phyloP scores from a whole-genome alignment of 768 basidiomycete species.

The Tephrocybe sp. region DNA sequence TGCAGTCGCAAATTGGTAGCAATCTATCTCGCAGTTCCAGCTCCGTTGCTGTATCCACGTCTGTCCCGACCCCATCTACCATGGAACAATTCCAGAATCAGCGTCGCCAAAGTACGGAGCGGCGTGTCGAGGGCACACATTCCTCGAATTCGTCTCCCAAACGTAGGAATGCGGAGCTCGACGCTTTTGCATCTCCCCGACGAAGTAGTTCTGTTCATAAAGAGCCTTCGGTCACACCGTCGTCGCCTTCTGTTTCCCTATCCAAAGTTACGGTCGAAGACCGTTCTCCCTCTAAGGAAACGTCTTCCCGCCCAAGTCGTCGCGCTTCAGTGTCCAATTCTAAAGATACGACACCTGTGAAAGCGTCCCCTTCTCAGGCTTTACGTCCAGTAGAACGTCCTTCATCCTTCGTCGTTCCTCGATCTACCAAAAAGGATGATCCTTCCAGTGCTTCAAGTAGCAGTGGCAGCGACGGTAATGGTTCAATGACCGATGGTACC shows the following conservation, averaged over 20 bases:
- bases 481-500: slow-evolving; percentile 71
- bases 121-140: slow-evolving; percentile 42
- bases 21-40: slow-evolving; percentile 41
- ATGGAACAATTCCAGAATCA: slow-evolving; percentile 42
- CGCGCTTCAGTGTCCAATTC: slow-evolving; percentile 29
- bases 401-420: slow-evolving; percentile 28
- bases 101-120: slow-evolving; percentile 55
- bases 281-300: slow-evolving; percentile 24
- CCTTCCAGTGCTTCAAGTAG: slow-evolving; percentile 55
- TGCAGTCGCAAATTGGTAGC: slow-evolving; percentile 35
- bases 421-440: slow-evolving; percentile 30
- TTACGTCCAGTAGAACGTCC: slow-evolving; percentile 25
- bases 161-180: slow-evolving; percentile 60
- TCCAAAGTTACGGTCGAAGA: slow-evolving; percentile 39
- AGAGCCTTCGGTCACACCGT: slow-evolving; percentile 45
- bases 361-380: slow-evolving; percentile 18
- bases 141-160: slow-evolving; percentile 62
- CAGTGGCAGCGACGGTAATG: slow-evolving; percentile 61
- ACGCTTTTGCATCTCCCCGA: slow-evolving; percentile 42
- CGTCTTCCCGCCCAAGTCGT: slow-evolving; percentile 21
- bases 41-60: slow-evolving; percentile 39
- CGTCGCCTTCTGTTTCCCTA: slow-evolving; percentile 38
- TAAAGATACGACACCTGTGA: slow-evolving; percentile 14
- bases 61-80: slow-evolving; percentile 45
- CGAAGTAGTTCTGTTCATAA: slow-evolving; percentile 37